Evolutionary conservation across 495 filamentous ascomycete species (phyloP), one percentile per base, ranked within the genome.

Genomic region (Hypoxylon subgilvum): DNA sequence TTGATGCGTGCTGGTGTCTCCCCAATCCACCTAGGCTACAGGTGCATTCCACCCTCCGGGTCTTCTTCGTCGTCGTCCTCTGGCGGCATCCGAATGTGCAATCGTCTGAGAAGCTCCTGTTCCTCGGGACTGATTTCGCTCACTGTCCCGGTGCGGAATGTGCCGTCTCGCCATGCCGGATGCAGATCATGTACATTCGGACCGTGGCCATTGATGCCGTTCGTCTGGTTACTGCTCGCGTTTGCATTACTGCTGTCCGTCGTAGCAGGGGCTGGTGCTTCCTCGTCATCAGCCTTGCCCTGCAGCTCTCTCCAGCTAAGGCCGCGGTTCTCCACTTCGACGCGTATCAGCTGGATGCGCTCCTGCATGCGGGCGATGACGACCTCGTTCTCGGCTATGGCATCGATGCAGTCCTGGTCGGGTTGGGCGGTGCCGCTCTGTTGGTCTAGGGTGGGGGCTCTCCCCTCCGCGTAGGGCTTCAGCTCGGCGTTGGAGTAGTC

Each of bases 321-420:
- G 2, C 91, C 91, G 16, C 92, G 79, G 22, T 72, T 61, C 76
- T 96, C 90, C 2, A 94, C 84, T 78, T 96, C 92, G 49, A 52
- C 69, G 68, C 82, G 85, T 51, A 96, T 69, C 36, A 93, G 66
- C 36, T 54, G 69, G 61, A 96, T 81, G 63, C 92, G 78, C 75
- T 85, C 84, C 42, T 82, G 76, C 87, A 93, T 93, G 42, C 89
- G 78, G 31, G 52, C 71, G 28, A 93, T 85, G 38, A 96, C 90
- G 4, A 73, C 72, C 59, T 88, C 79, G 71, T 96, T 96, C 75
- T 96, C 92, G 32, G 30, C 64, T 72, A 86, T 87, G 25, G 89
- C 78, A 68, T 92, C 85, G 45, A 74, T 66, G 72, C 88, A 90
- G 63, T 87, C 86, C 14, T 70, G 67, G 64, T 92, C 87, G 0